Base-by-base conservation (phyloP, 768 basidiomycete genomes). In the Epithele typhae region DNA sequence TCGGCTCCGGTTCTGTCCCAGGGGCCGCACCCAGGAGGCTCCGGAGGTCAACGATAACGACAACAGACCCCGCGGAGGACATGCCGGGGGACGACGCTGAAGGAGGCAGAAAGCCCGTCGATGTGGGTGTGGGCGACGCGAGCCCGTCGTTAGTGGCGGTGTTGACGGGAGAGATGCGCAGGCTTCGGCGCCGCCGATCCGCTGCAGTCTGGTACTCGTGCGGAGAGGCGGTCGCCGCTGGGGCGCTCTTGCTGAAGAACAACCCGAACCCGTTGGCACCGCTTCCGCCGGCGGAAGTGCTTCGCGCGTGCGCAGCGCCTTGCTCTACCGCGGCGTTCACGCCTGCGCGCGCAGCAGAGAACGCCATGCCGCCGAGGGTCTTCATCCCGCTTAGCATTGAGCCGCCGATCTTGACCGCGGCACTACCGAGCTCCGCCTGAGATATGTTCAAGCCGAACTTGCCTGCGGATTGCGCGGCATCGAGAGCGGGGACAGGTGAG, bases 191-290 rank as follows among this genome's bases (percentile, higher is more conserved):
- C 9, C 51, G 41, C 17, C 37, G 30, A n/a, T 43, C 42, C 34
- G 42, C 37, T 2, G 21, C 37, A 7, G 45, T 47, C 35, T 57
- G 54, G 21, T 57, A 55, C 37, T 56, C 56, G 22, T 57, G 53
- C 18, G 56, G 56, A 3, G 55, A 46, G 34, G 49, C 46, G 10
- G 54, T 67, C 25, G 67, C 66, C 34, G 73, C 75, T 7, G 84
- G 84, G 1, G 82, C 81, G 56, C 82, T 84, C 61, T 76, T 68
- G 40, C 82, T 84, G 57, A 81, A 81, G 55, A 80, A 75, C 57
- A 69, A 60, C 3, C 42, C 42, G 19, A 43, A 18, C 18, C 32
- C 32, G 19, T 18, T 24, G 12, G 42, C 42, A 11, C 25, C 34
- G 5, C 19, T 23, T 5, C 8, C 32, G 5, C 27, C 32, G 14